Conservation (phyloP, 2,329 filamentous ascomycete species). For the Nemania sp. region DNA sequence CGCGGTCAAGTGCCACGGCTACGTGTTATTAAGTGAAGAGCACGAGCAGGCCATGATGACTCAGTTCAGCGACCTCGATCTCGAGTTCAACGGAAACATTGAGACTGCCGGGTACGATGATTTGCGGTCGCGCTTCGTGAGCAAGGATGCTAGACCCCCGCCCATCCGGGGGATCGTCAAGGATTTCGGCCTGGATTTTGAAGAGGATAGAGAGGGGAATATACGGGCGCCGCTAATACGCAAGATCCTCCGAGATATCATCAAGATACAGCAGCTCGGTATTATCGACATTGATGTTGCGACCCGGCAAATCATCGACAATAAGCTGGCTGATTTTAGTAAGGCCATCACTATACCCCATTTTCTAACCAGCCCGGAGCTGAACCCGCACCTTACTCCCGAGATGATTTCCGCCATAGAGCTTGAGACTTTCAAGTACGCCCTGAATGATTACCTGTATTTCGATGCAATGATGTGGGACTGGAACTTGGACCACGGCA, state of each 20-base stretch:
- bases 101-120: neutral
- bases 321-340: constrained; percentile 2
- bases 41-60: constrained; percentile 3
- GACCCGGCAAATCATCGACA: neutral
- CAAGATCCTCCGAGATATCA: neutral
- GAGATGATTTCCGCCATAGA: neutral
- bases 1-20: constrained; percentile 27
- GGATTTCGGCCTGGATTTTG: neutral
- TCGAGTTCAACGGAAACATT: neutral
- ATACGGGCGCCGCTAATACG: neutral
- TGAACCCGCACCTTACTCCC: constrained; percentile 10
- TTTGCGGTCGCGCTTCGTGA: neutral
- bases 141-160: neutral
- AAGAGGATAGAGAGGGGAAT: neutral
- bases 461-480: neutral
- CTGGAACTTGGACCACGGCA: neutral
- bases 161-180: neutral
- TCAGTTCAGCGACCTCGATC: neutral
- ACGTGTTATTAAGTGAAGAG: constrained; percentile 1
- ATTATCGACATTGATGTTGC: neutral
- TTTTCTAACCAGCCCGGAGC: constrained; percentile 9
- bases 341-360: constrained; percentile 1
- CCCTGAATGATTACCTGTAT: neutral
- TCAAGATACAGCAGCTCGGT: constrained; percentile 3
- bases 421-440: neutral